Evolutionary conservation across 225 moss, liverwort and hornwort genomes (phyloP).

Genomic region (Polytrichum commune): DNA sequence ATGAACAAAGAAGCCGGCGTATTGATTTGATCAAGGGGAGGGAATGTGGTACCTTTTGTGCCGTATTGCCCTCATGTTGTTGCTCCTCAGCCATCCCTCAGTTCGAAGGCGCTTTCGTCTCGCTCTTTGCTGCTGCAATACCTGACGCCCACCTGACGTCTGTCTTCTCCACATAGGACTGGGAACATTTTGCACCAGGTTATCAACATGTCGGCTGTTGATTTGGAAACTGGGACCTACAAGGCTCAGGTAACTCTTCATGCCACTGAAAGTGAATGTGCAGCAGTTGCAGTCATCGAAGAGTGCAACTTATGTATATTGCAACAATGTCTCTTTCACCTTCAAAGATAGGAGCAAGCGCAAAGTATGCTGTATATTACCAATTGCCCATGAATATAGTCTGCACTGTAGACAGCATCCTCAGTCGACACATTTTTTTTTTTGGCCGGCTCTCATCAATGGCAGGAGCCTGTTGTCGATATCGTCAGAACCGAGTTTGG

Average conservation of each 20-base stretch:
- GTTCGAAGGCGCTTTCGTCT: slow-evolving; percentile 8
- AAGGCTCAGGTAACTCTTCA: slow-evolving; percentile 2
- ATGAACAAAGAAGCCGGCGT: too few species aligned
- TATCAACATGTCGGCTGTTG: not conserved
- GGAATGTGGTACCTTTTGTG: not conserved
- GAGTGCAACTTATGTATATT: not conserved
- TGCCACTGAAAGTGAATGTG: not conserved
- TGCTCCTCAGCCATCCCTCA: slow-evolving; percentile 13
- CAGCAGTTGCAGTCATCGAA: not conserved
- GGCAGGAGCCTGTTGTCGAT: too few species aligned
- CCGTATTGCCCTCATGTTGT: slow-evolving; percentile 11
- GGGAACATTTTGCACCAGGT: not conserved
- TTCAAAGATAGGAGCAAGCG: not conserved
- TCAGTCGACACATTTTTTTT: too few species aligned
- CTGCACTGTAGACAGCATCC: too few species aligned
- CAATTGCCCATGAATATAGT: too few species aligned
- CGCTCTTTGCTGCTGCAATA: not conserved
- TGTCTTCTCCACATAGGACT: not conserved
- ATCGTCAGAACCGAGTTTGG: too few species aligned
- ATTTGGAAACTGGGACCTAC: slow-evolving; percentile 4
- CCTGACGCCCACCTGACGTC: too few species aligned
- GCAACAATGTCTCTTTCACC: not conserved
- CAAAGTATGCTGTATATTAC: too few species aligned
- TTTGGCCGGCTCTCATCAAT: too few species aligned
- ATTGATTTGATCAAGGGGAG: not conserved